Evolutionary conservation across 2,329 filamentous ascomycete genomes (phyloP).

Genomic region (Nannizzia gypsea): DNA sequence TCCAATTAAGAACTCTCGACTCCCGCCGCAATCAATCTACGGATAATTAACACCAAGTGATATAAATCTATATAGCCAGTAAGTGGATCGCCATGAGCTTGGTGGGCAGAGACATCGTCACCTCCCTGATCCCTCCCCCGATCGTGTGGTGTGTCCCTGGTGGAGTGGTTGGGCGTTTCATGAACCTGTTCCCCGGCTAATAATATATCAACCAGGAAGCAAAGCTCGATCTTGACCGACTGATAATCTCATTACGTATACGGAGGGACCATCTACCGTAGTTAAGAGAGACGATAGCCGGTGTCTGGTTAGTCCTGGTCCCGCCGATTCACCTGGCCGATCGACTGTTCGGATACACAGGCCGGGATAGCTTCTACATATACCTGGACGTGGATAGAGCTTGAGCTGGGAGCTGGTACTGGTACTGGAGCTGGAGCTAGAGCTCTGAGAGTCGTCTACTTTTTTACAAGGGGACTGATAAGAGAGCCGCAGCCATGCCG

Average conservation of each 20-base stretch:
- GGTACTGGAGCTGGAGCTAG: no score
- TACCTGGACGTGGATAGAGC: not conserved
- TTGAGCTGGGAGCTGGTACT: not conserved
- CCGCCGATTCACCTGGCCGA: not conserved
- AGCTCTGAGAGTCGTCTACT: no score
- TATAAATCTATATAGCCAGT: not conserved
- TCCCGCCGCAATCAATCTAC: not conserved
- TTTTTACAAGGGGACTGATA: not conserved
- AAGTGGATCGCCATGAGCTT: not conserved
- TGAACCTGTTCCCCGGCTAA: not conserved
- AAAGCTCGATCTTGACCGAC: not conserved
- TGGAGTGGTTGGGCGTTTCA: not conserved
- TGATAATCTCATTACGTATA: not conserved
- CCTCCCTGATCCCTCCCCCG: not conserved
- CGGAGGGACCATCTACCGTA: not conserved
- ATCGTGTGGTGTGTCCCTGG: not conserved
- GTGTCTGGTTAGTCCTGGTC: not conserved
- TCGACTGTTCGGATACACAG: not conserved
- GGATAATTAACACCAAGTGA: not conserved
- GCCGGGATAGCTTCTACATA: not conserved
- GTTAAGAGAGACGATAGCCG: no score
- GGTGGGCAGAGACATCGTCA: not conserved
- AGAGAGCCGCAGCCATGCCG: conserved; percentile 45
- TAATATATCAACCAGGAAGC: not conserved
- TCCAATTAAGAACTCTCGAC: not conserved